A percentile compares a stretch with the other conserved stretches of the same genome.
phyloP scores from a whole-genome alignment of 2,329 filamentous ascomycete species.

The Graphilbum ipis-grandicollis region DNA sequence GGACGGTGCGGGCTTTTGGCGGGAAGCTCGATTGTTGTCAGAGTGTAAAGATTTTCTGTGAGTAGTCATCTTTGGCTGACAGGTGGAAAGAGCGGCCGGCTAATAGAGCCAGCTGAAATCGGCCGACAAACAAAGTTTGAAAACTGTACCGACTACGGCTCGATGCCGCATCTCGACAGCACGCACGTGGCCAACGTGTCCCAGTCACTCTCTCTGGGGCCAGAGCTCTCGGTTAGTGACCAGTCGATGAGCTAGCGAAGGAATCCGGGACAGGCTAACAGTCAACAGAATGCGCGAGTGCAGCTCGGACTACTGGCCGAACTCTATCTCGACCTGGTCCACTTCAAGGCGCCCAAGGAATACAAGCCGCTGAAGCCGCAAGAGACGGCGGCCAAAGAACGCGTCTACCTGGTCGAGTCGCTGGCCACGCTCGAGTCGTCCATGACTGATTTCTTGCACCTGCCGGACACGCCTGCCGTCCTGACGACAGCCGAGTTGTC shows the following conservation, averaged over 20 bases:
- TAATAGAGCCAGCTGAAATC: constrained; percentile 19
- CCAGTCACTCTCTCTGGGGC: constrained; percentile 29
- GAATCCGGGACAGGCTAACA: too few species aligned
- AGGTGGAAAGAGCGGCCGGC: too few species aligned
- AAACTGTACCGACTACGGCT: constrained; percentile 32
- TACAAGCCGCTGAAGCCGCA: constrained; percentile 28
- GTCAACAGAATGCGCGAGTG: constrained; percentile 26
- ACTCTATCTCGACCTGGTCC: constrained; percentile 31
- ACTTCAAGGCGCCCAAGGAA: constrained; percentile 28
- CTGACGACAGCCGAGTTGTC: constrained; percentile 24
- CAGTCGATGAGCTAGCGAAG: not conserved
- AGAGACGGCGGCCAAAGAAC: constrained; percentile 22
- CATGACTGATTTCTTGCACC: constrained; percentile 20
- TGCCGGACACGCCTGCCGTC: constrained; percentile 7
- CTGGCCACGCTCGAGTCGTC: constrained; percentile 25
- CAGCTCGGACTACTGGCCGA: constrained; percentile 32
- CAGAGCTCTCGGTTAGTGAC: constrained; percentile 26
- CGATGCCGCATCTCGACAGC: constrained; percentile 29
- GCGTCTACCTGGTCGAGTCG: constrained; percentile 24
- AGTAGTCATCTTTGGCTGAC: constrained; percentile 10
- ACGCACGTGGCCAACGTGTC: constrained; percentile 21
- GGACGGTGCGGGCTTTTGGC: constrained; percentile 25
- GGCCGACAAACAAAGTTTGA: constrained; percentile 20
- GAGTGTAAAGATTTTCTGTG: constrained; percentile 28
- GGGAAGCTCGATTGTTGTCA: constrained; percentile 22